These are phyloP conservation scores for Parastagonospora avenae DNA, from an alignment of 2,329 filamentous ascomycete species.

Conservation along the genomic window DNA sequence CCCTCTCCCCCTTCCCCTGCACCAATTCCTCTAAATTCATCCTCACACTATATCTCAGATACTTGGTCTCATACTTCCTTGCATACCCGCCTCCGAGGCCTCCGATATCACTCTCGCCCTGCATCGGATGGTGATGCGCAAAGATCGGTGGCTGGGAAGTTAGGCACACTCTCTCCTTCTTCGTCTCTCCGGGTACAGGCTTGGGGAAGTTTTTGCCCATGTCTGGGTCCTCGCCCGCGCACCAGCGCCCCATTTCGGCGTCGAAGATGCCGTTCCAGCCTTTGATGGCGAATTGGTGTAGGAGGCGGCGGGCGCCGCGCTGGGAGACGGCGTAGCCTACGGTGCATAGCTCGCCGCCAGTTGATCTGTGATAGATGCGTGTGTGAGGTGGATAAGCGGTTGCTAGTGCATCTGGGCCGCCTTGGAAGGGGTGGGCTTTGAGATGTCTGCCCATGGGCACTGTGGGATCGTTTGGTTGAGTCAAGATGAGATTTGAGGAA, in stretches of 20 bases:
- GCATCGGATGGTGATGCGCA: slow-evolving; percentile 36
- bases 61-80: slow-evolving; percentile 37
- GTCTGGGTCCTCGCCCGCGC: slow-evolving; percentile 31
- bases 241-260: slow-evolving; percentile 35
- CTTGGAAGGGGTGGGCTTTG: slow-evolving; percentile 41
- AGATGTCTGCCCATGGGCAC: slow-evolving; percentile 29
- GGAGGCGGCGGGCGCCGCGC: slow-evolving; percentile 34
- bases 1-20: slow-evolving; percentile 17
- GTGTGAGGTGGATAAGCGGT: slow-evolving; percentile 32
- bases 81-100: slow-evolving; percentile 39
- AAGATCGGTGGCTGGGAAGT: slow-evolving; percentile 36
- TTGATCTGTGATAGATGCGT: slow-evolving; percentile 33
- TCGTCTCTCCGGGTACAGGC: neutral
- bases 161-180: slow-evolving; percentile 32
- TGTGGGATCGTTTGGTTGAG: slow-evolving; percentile 26
- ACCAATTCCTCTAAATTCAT: slow-evolving; percentile 39
- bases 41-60: slow-evolving; percentile 37
- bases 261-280: slow-evolving; percentile 40
- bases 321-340: slow-evolving; percentile 37
- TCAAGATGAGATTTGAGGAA: slow-evolving; percentile 25
- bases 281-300: slow-evolving; percentile 37
- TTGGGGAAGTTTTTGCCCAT: slow-evolving; percentile 12
- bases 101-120: slow-evolving; percentile 39
- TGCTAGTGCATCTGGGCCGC: slow-evolving; percentile 28
- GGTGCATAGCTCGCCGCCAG: slow-evolving; percentile 36